Percentiles rank a stretch among this genome's conserved stretches.
These are phyloP conservation scores for Pythium rishiriense DNA, from an alignment of 352 stramenopile genomes.

Conservation along the genomic window DNA sequence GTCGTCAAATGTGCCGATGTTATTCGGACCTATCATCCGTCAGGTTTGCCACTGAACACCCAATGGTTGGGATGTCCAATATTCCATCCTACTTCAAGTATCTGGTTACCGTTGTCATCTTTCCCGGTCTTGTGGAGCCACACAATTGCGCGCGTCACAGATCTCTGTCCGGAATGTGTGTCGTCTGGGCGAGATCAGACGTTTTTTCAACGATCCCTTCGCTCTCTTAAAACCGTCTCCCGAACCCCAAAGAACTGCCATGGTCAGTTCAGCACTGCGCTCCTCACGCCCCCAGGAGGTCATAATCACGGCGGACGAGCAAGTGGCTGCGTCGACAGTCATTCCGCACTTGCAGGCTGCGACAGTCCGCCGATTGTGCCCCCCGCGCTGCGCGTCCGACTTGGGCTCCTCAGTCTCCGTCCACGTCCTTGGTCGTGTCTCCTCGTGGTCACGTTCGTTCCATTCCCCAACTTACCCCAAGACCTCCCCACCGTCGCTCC, in stretches of 20 bases:
- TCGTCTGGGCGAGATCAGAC: too few species aligned
- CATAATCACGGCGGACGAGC: background rate
- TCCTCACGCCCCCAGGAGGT: too few species aligned
- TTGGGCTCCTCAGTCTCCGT: background rate
- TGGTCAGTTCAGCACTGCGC: background rate
- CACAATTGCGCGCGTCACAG: too few species aligned
- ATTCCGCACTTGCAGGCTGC: background rate
- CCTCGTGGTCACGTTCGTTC: background rate
- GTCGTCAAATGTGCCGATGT: too few species aligned
- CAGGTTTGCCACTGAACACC: too few species aligned
- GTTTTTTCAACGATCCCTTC: background rate
- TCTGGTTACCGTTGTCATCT: too few species aligned
- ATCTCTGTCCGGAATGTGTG: too few species aligned
- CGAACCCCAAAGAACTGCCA: background rate
- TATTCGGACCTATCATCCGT: too few species aligned
- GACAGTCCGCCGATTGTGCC: background rate
- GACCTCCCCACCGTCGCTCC: background rate
- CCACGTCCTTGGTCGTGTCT: background rate
- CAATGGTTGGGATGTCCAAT: too few species aligned
- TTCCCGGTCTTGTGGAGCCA: too few species aligned
- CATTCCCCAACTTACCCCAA: background rate
- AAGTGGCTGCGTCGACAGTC: background rate
- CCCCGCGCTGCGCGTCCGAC: background rate
- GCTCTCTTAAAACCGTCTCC: slow-evolving; percentile 1
- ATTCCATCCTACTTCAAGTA: too few species aligned